phyloP scores from a whole-genome alignment of 257 asterid species.

The Fraxinus cuspidata region DNA sequence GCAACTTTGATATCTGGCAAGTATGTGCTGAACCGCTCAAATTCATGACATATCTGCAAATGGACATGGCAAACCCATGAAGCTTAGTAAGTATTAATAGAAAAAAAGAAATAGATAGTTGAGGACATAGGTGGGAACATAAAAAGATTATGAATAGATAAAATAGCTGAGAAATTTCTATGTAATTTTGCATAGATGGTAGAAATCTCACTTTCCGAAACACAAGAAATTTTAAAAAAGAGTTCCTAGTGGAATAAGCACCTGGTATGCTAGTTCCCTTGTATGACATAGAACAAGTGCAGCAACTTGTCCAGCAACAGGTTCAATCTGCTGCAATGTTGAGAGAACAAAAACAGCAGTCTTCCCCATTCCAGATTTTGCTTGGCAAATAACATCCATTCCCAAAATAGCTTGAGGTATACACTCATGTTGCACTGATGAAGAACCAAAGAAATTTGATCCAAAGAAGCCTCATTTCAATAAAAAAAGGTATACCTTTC shows the following conservation, averaged over 20 bases:
- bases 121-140: neutral
- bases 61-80: neutral
- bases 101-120: neutral
- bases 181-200: neutral
- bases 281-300: constrained; percentile 85
- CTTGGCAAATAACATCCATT: constrained; percentile 76
- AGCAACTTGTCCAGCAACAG: constrained; percentile 79
- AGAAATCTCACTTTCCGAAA: neutral
- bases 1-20: constrained; percentile 55
- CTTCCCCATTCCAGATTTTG: constrained; percentile 94
- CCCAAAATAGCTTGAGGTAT: constrained; percentile 88
- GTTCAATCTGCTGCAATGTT: constrained; percentile 86
- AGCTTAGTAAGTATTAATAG: constrained; percentile 3
- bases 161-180: neutral
- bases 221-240: neutral
- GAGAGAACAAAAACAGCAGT: constrained; percentile 92
- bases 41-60: constrained; percentile 57
- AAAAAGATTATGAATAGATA: neutral
- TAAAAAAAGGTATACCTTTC: constrained; percentile 54
- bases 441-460: constrained; percentile 74
- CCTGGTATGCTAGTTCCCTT: constrained; percentile 90
- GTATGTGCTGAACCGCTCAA: constrained; percentile 57
- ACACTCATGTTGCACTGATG: constrained; percentile 96
- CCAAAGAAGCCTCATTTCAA: constrained; percentile 77
- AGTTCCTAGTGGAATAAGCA: constrained; percentile 14